A percentile compares a stretch with the other conserved stretches of the same genome.
phyloP scores from a whole-genome alignment of 2,329 filamentous ascomycete genomes.

The Myriosclerotinia curreyana region DNA sequence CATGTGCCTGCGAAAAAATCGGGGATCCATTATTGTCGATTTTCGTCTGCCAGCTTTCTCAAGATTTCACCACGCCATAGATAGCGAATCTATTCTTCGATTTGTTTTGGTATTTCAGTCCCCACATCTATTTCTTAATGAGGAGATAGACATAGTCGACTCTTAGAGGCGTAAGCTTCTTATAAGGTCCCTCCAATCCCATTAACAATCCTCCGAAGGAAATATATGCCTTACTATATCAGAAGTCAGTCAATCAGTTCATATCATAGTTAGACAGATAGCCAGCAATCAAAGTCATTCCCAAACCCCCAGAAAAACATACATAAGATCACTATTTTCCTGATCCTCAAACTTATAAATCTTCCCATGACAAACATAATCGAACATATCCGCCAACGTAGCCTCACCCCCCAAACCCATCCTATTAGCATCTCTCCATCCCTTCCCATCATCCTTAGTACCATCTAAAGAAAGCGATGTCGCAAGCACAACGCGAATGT shows the following conservation, averaged over 20 bases:
- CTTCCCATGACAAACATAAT: slow-evolving; percentile 87
- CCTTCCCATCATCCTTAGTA: slow-evolving; percentile 68
- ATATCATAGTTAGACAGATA: neutral
- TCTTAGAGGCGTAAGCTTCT: slow-evolving; percentile 86
- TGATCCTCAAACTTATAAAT: slow-evolving; percentile 85
- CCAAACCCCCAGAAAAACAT: slow-evolving; percentile 43
- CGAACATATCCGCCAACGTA: slow-evolving; percentile 73
- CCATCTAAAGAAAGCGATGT: slow-evolving; percentile 86
- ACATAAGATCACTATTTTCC: slow-evolving; percentile 80
- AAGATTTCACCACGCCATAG: slow-evolving; percentile 8
- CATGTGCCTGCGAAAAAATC: slow-evolving; percentile 26
- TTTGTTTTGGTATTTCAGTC: neutral
- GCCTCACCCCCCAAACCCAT: slow-evolving; percentile 51
- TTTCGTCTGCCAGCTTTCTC: slow-evolving; percentile 7
- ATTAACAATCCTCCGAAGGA: slow-evolving; percentile 92
- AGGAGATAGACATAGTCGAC: slow-evolving; percentile 94
- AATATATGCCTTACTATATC: slow-evolving; percentile 78
- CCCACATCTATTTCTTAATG: slow-evolving; percentile 70
- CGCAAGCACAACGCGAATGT: slow-evolving; percentile 75
- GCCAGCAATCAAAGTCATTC: neutral
- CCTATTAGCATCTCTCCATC: slow-evolving; percentile 75
- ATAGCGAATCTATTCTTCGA: neutral
- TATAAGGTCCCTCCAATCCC: slow-evolving; percentile 88
- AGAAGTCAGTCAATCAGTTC: slow-evolving; percentile 21
- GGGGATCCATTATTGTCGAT: neutral